Percentiles rank a stretch among this genome's conserved stretches.
phyloP scores from a whole-genome alignment of 768 basidiomycete species.

The Lactifluus volemus region DNA sequence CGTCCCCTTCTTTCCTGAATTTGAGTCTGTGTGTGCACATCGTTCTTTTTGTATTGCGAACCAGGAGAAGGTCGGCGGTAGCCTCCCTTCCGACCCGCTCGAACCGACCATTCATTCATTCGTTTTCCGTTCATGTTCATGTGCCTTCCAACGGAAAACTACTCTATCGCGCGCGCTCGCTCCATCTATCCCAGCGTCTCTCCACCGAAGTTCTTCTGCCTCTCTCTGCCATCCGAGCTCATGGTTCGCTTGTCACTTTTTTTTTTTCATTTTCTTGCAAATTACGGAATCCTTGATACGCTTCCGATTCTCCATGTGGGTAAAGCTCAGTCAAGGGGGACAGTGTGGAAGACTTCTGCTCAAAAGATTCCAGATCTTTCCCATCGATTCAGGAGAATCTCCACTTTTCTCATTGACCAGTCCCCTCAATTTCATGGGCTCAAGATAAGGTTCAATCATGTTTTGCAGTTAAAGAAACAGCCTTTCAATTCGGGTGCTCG shows the following conservation, averaged over 20 bases:
- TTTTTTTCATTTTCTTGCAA: constrained; percentile 6
- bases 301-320: constrained; percentile 19
- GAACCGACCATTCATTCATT: neutral
- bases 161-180: no score
- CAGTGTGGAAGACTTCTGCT: constrained; percentile 8
- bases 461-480: constrained; percentile 24
- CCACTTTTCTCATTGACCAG: constrained; percentile 13
- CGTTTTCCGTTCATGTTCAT: neutral
- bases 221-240: neutral
- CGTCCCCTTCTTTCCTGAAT: constrained; percentile 17
- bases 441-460: constrained; percentile 21
- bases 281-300: constrained; percentile 21
- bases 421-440: constrained; percentile 15
- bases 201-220: neutral
- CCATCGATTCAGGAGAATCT: constrained; percentile 18
- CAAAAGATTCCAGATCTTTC: constrained; percentile 16
- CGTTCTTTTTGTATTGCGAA: constrained; percentile 11
- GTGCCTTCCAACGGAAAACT: neutral
- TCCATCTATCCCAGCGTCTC: neutral
- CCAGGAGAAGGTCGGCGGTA: constrained; percentile 4
- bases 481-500: constrained; percentile 19
- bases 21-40: neutral
- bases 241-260: constrained; percentile 8
- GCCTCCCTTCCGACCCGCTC: neutral
- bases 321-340: constrained; percentile 13